Percentiles rank a stretch among this genome's conserved stretches.
Evolutionary conservation across 2,329 filamentous ascomycete species (phyloP).

Genomic region (Helicocarpus griseus): DNA sequence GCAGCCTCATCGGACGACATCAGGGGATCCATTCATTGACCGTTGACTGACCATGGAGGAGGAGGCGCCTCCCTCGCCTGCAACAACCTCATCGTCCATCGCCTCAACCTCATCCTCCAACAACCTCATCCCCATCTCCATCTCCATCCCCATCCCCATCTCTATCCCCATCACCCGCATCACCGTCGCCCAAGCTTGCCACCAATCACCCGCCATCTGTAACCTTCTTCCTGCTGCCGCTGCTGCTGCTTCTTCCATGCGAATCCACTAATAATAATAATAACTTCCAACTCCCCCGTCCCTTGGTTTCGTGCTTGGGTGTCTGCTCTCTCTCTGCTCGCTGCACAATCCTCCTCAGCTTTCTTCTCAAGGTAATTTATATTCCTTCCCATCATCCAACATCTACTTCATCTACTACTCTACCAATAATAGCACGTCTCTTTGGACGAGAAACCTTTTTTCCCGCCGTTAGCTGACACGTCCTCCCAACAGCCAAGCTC

Average conservation of each 20-base stretch:
- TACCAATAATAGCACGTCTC: not conserved
- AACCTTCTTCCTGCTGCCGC: not conserved
- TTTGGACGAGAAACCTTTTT: not conserved
- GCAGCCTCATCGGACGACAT: too few species aligned
- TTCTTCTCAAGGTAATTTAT: not conserved
- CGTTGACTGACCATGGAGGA: not conserved
- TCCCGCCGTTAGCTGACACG: not conserved
- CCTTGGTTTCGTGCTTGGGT: conserved; percentile 1
- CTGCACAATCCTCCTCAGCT: not conserved
- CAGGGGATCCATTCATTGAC: too few species aligned
- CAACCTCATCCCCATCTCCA: not conserved
- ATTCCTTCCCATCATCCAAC: too few species aligned
- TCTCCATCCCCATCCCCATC: not conserved
- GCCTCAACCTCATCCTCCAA: not conserved
- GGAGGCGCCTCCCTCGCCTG: not conserved
- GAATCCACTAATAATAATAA: not conserved
- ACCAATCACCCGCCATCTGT: not conserved
- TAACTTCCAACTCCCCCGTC: too few species aligned
- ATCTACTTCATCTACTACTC: not conserved
- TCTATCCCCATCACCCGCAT: conserved; percentile 6
- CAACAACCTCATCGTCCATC: too few species aligned
- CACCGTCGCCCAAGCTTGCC: conserved; percentile 9
- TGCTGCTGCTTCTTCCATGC: too few species aligned
- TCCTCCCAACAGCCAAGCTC: not conserved
- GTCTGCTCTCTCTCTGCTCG: not conserved